Evolutionary conservation across 805 yeast genomes (phyloP).

Genomic region (Saccharomycopsis olivae): DNA sequence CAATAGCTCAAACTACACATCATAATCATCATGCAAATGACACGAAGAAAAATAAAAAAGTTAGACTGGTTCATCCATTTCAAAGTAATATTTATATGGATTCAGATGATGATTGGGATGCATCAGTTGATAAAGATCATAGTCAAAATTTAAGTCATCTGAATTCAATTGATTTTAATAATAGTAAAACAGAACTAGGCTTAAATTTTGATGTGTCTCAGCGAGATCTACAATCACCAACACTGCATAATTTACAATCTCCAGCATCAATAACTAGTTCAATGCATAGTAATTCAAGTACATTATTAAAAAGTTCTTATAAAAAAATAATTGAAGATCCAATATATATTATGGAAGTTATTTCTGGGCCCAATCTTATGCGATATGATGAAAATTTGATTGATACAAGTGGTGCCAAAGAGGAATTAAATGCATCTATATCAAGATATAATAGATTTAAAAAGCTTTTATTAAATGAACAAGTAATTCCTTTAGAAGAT

Average conservation of each 20-base stretch:
- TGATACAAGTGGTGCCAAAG: slow-evolving; percentile 35
- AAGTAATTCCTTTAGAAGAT: slow-evolving; percentile 48
- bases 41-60: not conserved
- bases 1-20: slow-evolving; percentile 8
- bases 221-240: no score
- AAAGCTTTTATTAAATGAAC: slow-evolving; percentile 39
- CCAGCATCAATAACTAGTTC: not conserved
- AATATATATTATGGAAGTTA: slow-evolving; percentile 27
- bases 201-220: slow-evolving; percentile 2
- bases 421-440: slow-evolving; percentile 46
- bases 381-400: slow-evolving; percentile 25
- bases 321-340: slow-evolving; percentile 22
- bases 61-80: slow-evolving; percentile 5
- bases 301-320: slow-evolving; percentile 4
- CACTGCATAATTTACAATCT: not conserved
- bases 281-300: not conserved
- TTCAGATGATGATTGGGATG: slow-evolving; percentile 90
- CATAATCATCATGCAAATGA: slow-evolving; percentile 1
- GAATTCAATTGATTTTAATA: not conserved
- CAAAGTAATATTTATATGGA: slow-evolving; percentile 40
- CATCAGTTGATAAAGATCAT: slow-evolving; percentile 39
- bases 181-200: not conserved
- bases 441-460: slow-evolving; percentile 61
- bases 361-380: slow-evolving; percentile 33
- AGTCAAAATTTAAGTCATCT: slow-evolving; percentile 11